These are phyloP conservation scores for Hamamelis virginiana DNA, from an alignment of 164 flowering plant species.

Conservation along the genomic window DNA sequence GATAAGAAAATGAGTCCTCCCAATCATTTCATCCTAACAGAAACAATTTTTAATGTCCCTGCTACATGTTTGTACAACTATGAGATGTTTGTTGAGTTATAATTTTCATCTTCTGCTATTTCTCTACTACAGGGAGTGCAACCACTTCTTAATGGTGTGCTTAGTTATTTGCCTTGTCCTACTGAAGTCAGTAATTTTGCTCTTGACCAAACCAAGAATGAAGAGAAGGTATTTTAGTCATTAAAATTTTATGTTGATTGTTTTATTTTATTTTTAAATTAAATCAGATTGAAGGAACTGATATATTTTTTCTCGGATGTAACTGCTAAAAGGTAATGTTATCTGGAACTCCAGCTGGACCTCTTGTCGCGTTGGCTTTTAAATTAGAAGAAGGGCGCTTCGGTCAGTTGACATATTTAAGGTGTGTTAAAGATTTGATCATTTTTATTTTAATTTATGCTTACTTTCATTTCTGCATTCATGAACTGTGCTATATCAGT, in stretches of 20 bases:
- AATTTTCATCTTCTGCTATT: not conserved
- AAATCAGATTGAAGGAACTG: constrained; percentile 2
- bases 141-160: constrained; percentile 91
- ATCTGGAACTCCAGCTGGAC: constrained; percentile 82
- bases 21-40: too few relatives aligned
- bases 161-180: constrained; percentile 89
- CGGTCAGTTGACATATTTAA: constrained; percentile 94
- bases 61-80: too few relatives aligned
- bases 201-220: constrained; percentile 84
- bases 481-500: not conserved
- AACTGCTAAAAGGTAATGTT: constrained; percentile 51
- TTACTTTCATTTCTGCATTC: not conserved
- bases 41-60: too few relatives aligned
- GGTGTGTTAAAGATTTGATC: constrained; percentile 34
- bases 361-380: constrained; percentile 96
- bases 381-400: constrained; percentile 98
- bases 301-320: constrained; percentile 8
- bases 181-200: constrained; percentile 88
- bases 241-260: not conserved
- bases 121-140: constrained; percentile 80
- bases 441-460: not conserved
- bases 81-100: not conserved
- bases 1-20: too few relatives aligned
- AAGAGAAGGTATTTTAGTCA: constrained; percentile 75
- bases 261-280: not conserved